These are phyloP conservation scores for Knoxdaviesia capensis DNA, from an alignment of 2,329 filamentous ascomycete genomes.

Conservation along the genomic window DNA sequence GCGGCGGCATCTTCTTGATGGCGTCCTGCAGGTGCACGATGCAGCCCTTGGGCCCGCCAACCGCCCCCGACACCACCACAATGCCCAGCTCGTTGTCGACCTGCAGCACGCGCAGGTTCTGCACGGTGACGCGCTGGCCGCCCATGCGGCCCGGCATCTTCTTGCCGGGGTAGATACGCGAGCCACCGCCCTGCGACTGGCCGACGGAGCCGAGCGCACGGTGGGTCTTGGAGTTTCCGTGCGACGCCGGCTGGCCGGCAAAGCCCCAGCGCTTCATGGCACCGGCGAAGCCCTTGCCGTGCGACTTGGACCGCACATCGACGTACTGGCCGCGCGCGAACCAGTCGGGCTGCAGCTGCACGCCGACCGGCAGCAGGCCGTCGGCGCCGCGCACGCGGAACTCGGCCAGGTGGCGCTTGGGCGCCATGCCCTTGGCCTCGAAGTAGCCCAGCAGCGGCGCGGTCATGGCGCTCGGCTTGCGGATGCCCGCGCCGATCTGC, in stretches of 20 bases:
- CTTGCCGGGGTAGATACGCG: conserved; percentile 84
- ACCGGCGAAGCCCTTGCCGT: conserved; percentile 87
- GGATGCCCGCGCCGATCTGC: conserved; percentile 64
- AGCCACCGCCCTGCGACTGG: conserved; percentile 78
- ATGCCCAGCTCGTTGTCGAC: conserved; percentile 75
- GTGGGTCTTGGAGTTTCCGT: conserved; percentile 92
- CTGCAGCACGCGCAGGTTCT: conserved; percentile 78
- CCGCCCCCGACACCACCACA: conserved; percentile 68
- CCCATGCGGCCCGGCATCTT: conserved; percentile 98
- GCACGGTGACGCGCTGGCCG: conserved; percentile 66
- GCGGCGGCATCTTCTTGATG: conserved; percentile 55
- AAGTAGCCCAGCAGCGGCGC: conserved; percentile 76
- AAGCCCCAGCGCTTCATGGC: conserved; percentile 97
- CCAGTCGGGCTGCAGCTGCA: conserved; percentile 66
- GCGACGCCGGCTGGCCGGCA: conserved; percentile 68
- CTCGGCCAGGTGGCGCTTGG: conserved; percentile 69
- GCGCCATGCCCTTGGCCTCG: conserved; percentile 58
- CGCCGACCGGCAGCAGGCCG: conserved; percentile 59
- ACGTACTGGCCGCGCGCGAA: conserved; percentile 82
- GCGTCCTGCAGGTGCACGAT: conserved; percentile 77
- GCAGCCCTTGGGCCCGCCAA: conserved; percentile 75
- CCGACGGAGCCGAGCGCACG: conserved; percentile 79
- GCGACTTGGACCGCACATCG: conserved; percentile 58
- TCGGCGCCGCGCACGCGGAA: conserved; percentile 61
- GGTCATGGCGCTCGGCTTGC: conserved; percentile 56